Base-by-base conservation (phyloP, 306 rosid species). In the Ziziphus jujuba region DNA sequence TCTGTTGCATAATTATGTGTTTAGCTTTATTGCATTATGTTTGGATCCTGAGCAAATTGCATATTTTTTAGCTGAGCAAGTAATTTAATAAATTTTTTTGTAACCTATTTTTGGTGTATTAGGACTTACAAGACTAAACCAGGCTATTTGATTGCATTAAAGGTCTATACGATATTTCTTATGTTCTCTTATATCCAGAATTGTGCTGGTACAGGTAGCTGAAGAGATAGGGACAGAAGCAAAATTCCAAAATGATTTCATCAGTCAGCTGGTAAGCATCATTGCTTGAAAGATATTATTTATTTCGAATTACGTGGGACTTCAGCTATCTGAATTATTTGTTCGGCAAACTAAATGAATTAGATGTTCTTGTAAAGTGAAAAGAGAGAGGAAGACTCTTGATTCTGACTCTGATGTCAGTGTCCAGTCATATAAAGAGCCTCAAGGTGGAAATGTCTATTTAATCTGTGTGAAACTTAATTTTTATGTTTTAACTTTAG, bases 141-240 rank as follows among this genome's bases (percentile, higher is more conserved):
- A 6, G 0, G 7, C 31, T 20, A 20, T 25, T 56, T 51, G 56
- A 38, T 74, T 49, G 43, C 24, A 69, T 36, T 48, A 56, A 53
- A 43, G 23, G 1, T 20, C 24, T 24, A 47, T 16, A 20, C 12
- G 47, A 69, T 49, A 60, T 54, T 45, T 9, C 3, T 55, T 31
- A 22, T 56, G 44, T 74, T 73, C 12, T 66, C 59, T 19, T 53
- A 50, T 20, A 61, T 44, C 43, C 55, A 49, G 33, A 56, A 49
- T 22, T 43, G 6, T 65, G 44, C 35, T 74, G 71, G 20, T 68
- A 81, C 91, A 93, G 98, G 92, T 93, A 69, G 98, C 98, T 49
- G 84, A 88, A 72, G 96, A 86, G 59, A 93, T 93, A 35, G 91
- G 91, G 19, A 61, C 84, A 34, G 97, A 88, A 85, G 95, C 85